A percentile compares a stretch with the other conserved stretches of the same genome.
Evolutionary conservation across 148 eudicot genomes (phyloP).

Genomic region (Amaranthus palmeri): DNA sequence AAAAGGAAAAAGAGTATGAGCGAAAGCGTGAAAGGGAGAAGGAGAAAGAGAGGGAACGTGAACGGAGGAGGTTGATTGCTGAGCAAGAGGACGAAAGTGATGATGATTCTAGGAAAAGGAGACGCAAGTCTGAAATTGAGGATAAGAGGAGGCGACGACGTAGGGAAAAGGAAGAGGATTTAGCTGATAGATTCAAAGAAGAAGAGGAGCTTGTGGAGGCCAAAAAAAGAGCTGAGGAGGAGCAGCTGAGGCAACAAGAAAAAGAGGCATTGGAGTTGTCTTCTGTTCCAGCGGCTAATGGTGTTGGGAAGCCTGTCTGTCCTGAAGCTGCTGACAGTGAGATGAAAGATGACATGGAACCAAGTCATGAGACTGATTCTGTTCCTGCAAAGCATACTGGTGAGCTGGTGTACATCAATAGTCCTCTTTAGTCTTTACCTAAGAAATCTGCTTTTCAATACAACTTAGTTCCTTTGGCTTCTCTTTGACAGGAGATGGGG

Average conservation of each 20-base stretch:
- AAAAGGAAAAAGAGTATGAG: slow-evolving; percentile 63
- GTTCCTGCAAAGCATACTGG: slow-evolving; percentile 34
- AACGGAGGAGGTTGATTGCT: slow-evolving; percentile 53
- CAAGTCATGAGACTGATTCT: slow-evolving; percentile 33
- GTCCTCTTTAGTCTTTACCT: neutral
- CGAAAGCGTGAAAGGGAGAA: slow-evolving; percentile 78
- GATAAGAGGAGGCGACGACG: slow-evolving; percentile 63
- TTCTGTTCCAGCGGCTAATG: slow-evolving; percentile 40
- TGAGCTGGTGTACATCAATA: slow-evolving; percentile 4
- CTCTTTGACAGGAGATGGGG: slow-evolving; percentile 37
- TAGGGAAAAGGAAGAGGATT: slow-evolving; percentile 87
- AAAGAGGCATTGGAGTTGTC: slow-evolving; percentile 35
- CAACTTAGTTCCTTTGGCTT: neutral
- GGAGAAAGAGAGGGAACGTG: slow-evolving; percentile 79
- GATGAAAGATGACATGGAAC: slow-evolving; percentile 43
- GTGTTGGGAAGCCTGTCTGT: slow-evolving; percentile 33
- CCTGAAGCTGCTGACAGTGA: slow-evolving; percentile 32
- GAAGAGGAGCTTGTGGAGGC: slow-evolving; percentile 84
- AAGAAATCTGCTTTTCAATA: neutral
- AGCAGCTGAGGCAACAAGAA: slow-evolving; percentile 48
- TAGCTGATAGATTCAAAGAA: slow-evolving; percentile 73
- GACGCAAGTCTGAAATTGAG: slow-evolving; percentile 68
- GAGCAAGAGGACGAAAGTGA: slow-evolving; percentile 84
- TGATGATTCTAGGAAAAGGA: slow-evolving; percentile 79
- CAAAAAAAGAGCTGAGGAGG: slow-evolving; percentile 68